Evolutionary conservation across 1,139 yeast species (phyloP), one percentile per base, ranked within the genome.

Genomic region (Zygosaccharomyces pseudobailii): DNA sequence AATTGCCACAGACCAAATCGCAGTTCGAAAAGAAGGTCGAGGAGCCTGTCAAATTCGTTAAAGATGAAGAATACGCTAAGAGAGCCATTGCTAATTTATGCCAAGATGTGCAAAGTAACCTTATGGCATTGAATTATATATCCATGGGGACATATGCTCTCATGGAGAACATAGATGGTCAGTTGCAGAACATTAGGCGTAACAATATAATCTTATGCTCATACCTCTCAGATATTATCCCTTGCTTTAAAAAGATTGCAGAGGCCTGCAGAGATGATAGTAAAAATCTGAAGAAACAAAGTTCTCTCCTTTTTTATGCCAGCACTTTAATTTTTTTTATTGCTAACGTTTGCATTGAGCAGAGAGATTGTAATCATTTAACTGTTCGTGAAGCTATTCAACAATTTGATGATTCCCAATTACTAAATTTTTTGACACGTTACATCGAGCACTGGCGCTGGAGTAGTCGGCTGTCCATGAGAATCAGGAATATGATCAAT

Each of bases 401-500:
- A 55, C 66, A 36, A 52, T 63, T 51, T 48, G 55, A 1, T 54
- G 59, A 28, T 54, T 74, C 39, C 0, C 69, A 74, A 33, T 37
- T 84, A 1, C 55, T 87, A 39, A 56, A 73, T 1, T 67, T 66
- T 17, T 58, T 87, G 8, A 68, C 82, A 1, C 65, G 68, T 28
- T 75, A 78, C 44, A 71, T 87, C 9, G 89, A 84, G 51, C 69
- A 74, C 45, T 82, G 94, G 84, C 76, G 88, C 53, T 80, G 88
- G 82, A 68, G 65, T 41, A 66, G 72, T 41, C 57, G 69, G 35
- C 48, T 63, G 4, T 58, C 70, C 8, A 65, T 71, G 71, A 58
- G 72, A 44, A 66, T 78, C 20, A 69, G 95, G 54, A 79, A 82
- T 55, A 69, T 83, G 5, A 68, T 85, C 1, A 59, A 76, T 31